These are phyloP conservation scores for Suhomyces bokatorum DNA, from an alignment of 1,139 yeast species.

Conservation along the genomic window DNA sequence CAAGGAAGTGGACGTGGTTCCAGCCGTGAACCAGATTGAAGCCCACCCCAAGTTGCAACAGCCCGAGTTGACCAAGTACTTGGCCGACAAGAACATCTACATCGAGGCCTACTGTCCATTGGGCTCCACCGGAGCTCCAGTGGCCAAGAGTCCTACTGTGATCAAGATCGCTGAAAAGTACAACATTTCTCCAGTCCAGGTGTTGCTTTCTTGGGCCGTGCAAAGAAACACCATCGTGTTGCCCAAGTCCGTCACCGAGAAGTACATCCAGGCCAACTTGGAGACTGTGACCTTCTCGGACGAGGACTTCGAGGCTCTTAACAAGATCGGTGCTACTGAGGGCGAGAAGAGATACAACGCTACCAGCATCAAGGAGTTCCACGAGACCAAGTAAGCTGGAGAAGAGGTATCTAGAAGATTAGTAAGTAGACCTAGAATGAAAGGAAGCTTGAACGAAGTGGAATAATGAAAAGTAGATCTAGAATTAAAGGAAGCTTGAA, in stretches of 20 bases:
- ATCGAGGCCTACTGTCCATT: constrained; percentile 81
- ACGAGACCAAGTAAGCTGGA: background rate
- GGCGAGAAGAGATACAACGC: constrained; percentile 52
- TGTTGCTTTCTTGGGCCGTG: constrained; percentile 71
- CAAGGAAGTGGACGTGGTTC: constrained; percentile 53
- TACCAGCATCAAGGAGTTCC: constrained; percentile 20
- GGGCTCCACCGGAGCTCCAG: constrained; percentile 68
- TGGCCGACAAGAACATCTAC: constrained; percentile 54
- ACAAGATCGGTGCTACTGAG: constrained; percentile 43
- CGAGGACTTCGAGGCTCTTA: constrained; percentile 55
- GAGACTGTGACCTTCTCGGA: constrained; percentile 49
- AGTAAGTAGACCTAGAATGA: background rate
- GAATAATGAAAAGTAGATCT: background rate
- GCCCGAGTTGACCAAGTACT: constrained; percentile 56
- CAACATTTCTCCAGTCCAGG: constrained; percentile 56
- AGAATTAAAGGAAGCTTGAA: background rate
- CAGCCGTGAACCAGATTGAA: constrained; percentile 76
- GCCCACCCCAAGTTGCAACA: constrained; percentile 77
- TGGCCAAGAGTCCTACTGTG: constrained; percentile 53
- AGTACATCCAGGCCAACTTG: constrained; percentile 61
- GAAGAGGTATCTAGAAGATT: background rate
- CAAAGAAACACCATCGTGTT: constrained; percentile 68
- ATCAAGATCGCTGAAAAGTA: constrained; percentile 55
- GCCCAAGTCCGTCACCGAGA: constrained; percentile 68
- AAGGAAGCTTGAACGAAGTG: too few species aligned